Conservation (phyloP, 305 asterid species). For the Euphrasia arctica region DNA sequence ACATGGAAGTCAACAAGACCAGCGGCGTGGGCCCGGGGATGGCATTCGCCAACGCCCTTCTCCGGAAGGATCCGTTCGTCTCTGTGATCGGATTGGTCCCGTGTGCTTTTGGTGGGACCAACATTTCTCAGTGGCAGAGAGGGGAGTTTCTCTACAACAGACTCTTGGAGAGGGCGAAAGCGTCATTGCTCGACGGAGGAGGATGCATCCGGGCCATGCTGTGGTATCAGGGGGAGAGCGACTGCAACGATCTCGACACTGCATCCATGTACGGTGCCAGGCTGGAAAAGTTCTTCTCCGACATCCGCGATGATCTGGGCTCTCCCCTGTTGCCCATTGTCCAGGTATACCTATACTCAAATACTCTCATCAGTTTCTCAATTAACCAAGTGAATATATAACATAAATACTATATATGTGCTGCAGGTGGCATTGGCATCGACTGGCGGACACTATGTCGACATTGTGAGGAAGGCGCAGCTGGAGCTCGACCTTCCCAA, state of each 20-base stretch:
- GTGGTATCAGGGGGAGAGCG: conserved; percentile 58
- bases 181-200: conserved; percentile 27
- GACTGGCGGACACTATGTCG: not conserved
- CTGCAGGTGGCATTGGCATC: not conserved
- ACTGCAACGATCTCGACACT: not conserved
- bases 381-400: too few species aligned
- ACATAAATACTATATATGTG: too few species aligned
- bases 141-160: conserved; percentile 26
- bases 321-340: not conserved
- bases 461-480: not conserved
- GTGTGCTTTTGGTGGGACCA: conserved; percentile 42
- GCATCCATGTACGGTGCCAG: not conserved
- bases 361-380: not conserved
- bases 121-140: conserved; percentile 32
- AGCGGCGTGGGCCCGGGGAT: conserved; percentile 46
- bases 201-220: conserved; percentile 32
- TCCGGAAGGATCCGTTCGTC: conserved; percentile 22
- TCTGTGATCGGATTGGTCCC: conserved; percentile 36
- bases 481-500: not conserved
- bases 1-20: conserved; percentile 27
- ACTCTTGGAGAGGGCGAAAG: conserved; percentile 24
- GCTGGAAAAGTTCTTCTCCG: not conserved
- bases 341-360: not conserved
- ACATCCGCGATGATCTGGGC: not conserved
- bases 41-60: conserved; percentile 31